A percentile compares a stretch with the other conserved stretches of the same genome.
Conservation (phyloP, 805 yeast genomes). For the Saccharomycopsis malanga region DNA sequence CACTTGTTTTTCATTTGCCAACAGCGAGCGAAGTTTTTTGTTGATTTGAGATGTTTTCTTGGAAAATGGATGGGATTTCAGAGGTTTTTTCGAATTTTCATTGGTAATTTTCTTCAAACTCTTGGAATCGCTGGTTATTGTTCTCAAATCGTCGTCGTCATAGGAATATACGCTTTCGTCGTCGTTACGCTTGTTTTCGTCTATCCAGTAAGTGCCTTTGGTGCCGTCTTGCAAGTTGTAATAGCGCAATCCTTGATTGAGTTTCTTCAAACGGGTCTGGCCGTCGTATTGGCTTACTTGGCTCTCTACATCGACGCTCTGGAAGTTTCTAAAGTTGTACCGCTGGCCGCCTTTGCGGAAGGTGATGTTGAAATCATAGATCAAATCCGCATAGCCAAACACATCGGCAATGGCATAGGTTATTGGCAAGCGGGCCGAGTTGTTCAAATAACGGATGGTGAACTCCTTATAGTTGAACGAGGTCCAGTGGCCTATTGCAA, state of each 20-base stretch:
- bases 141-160: not conserved
- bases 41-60: conserved; percentile 3
- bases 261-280: conserved; percentile 54
- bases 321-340: conserved; percentile 78
- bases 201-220: conserved; percentile 74
- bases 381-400: conserved; percentile 67
- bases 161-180: not conserved
- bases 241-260: conserved; percentile 79
- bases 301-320: conserved; percentile 56
- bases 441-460: conserved; percentile 52
- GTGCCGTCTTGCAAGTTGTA: conserved; percentile 52
- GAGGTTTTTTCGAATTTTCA: not conserved
- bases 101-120: too few relatives aligned
- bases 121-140: not conserved
- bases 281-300: conserved; percentile 63
- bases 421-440: conserved; percentile 58
- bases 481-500: conserved; percentile 81
- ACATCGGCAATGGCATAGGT: conserved; percentile 67
- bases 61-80: conserved; percentile 5
- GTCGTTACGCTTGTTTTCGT: conserved; percentile 3
- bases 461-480: conserved; percentile 80
- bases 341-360: conserved; percentile 56
- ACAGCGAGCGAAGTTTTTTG: conserved; percentile 14
- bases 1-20: conserved; percentile 16
- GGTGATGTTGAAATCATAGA: conserved; percentile 67